phyloP scores from a whole-genome alignment of 2,329 filamentous ascomycete species.

The Trichoderma afroharzianum region DNA sequence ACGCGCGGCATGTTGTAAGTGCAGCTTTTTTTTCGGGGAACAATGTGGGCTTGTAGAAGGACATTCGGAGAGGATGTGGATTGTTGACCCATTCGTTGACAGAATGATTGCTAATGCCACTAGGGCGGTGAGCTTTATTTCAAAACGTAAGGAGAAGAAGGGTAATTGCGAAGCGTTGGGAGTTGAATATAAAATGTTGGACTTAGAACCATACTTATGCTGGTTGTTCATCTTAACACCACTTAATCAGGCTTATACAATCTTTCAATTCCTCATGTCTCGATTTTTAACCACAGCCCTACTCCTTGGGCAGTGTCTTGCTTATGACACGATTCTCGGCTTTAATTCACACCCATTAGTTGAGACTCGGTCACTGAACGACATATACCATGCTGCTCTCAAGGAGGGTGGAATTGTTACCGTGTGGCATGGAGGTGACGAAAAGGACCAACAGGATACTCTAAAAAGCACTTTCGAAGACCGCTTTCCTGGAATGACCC shows the following conservation, averaged over 20 bases:
- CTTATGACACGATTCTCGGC: constrained; percentile 26
- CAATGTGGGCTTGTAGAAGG: background rate
- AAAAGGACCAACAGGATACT: constrained; percentile 35
- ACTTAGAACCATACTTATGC: background rate
- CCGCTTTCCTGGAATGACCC: constrained; percentile 46
- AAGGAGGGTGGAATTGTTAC: constrained; percentile 45
- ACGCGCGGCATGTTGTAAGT: background rate
- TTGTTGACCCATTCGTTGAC: background rate
- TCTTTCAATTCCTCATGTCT: background rate
- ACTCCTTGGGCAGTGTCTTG: constrained; percentile 14
- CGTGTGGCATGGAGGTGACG: constrained; percentile 48
- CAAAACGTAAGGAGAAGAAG: background rate
- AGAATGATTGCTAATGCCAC: background rate
- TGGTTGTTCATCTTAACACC: background rate
- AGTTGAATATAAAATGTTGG: background rate
- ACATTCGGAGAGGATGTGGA: background rate
- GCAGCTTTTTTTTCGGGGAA: background rate
- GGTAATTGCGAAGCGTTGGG: background rate
- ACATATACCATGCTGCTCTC: constrained; percentile 48
- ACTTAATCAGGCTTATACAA: background rate
- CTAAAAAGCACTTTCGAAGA: constrained; percentile 43
- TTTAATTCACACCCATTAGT: constrained; percentile 23
- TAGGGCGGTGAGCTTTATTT: background rate
- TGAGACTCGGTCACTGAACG: constrained; percentile 46
- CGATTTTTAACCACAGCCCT: background rate